Evolutionary conservation across 352 stramenopile genomes (phyloP).

Genomic region (Blastocystis sp.): DNA sequence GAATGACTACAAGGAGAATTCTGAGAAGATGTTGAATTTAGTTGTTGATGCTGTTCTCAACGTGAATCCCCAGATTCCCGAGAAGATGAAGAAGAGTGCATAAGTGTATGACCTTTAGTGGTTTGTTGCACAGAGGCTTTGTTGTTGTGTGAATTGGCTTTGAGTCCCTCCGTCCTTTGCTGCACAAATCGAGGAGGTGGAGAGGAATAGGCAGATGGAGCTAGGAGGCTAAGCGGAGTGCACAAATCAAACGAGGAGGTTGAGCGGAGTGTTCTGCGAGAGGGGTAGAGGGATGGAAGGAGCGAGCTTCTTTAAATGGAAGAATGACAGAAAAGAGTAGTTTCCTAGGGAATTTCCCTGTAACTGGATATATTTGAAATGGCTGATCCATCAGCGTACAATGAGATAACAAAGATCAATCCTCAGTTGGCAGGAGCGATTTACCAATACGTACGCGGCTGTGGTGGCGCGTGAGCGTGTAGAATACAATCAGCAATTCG

Average conservation of each 20-base stretch:
- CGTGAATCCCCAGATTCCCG: conserved; percentile 64
- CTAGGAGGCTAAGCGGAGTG: not conserved
- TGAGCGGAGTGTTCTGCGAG: too few relatives aligned
- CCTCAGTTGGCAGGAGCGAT: conserved; percentile 47
- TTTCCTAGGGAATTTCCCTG: not conserved
- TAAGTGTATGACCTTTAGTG: not conserved
- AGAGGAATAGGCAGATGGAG: too few relatives aligned
- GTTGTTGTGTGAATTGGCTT: too few relatives aligned
- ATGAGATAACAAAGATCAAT: conserved; percentile 64
- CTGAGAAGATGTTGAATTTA: conserved; percentile 69
- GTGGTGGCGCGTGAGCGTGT: not conserved
- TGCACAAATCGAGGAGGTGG: too few relatives aligned
- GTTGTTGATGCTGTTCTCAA: conserved; percentile 66
- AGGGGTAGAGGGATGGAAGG: not conserved
- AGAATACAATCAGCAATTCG: conserved; percentile 61
- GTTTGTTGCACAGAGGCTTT: not conserved
- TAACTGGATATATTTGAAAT: conserved; percentile 23
- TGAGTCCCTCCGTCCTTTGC: too few relatives aligned
- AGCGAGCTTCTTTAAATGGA: not conserved
- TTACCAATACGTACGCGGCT: conserved; percentile 51
- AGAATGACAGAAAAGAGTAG: not conserved
- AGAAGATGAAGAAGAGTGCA: conserved; percentile 60
- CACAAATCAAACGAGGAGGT: not conserved
- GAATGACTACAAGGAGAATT: conserved; percentile 64
- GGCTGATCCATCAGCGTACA: conserved; percentile 69